phyloP scores from a whole-genome alignment of 345 rosid species.

The Diplotaxis tenuifolia region DNA sequence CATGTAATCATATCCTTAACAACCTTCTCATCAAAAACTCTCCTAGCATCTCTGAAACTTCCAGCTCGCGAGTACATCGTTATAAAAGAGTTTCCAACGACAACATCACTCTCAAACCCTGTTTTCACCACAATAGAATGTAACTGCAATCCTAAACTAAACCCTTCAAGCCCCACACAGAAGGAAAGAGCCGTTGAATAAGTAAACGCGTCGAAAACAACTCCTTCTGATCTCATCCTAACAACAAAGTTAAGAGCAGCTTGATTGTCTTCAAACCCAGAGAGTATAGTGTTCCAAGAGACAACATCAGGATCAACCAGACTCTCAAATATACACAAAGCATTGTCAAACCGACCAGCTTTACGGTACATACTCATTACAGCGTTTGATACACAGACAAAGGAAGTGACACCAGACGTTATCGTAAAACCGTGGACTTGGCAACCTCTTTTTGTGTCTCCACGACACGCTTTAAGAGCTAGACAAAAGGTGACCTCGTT shows the following conservation, averaged over 20 bases:
- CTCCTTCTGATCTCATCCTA: slow-evolving; percentile 51
- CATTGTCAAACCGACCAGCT: slow-evolving; percentile 47
- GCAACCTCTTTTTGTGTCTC: slow-evolving; percentile 48
- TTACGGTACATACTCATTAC: slow-evolving; percentile 71
- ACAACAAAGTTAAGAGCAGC: slow-evolving; percentile 54
- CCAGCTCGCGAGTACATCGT: slow-evolving; percentile 67
- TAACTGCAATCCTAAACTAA: slow-evolving; percentile 66
- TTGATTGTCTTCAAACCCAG: slow-evolving; percentile 57
- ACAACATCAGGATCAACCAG: slow-evolving; percentile 65
- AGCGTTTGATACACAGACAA: slow-evolving; percentile 59
- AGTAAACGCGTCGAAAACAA: slow-evolving; percentile 59
- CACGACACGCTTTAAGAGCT: slow-evolving; percentile 65
- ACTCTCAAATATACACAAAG: slow-evolving; percentile 59
- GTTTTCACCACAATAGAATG: slow-evolving; percentile 51
- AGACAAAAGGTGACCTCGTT: slow-evolving; percentile 59
- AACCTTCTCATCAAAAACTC: slow-evolving; percentile 64
- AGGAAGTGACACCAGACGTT: slow-evolving; percentile 57
- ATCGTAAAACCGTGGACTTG: slow-evolving; percentile 75
- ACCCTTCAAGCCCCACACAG: slow-evolving; percentile 55
- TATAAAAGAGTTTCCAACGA: slow-evolving; percentile 76
- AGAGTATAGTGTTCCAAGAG: slow-evolving; percentile 89
- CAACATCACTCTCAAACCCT: slow-evolving; percentile 58
- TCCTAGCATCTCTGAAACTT: slow-evolving; percentile 50
- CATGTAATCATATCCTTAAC: slow-evolving; percentile 73
- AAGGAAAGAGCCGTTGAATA: slow-evolving; percentile 57